Evolutionary conservation across 305 asterid genomes (phyloP).

Genomic region (Fraxinus greggii): DNA sequence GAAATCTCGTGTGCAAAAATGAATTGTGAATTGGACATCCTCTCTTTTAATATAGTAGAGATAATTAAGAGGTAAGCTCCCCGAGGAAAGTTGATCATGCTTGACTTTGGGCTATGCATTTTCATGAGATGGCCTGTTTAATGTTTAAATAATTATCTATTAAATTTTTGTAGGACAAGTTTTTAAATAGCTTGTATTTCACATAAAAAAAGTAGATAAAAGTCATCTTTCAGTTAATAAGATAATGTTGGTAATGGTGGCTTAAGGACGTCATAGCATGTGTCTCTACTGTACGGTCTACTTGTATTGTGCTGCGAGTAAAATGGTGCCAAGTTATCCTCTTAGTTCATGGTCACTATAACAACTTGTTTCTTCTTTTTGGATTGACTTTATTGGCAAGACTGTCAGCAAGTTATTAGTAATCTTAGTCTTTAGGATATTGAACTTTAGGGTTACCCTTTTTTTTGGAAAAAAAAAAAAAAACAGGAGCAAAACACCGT

Average conservation of each 20-base stretch:
- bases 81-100: not conserved
- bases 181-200: not conserved
- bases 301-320: not conserved
- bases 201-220: constrained; percentile 1
- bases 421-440: constrained; percentile 18
- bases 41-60: no score
- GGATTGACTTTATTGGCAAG: constrained; percentile 5
- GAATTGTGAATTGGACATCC: no score
- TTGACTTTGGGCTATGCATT: constrained; percentile 10
- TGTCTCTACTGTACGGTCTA: not conserved
- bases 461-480: not conserved
- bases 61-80: not conserved
- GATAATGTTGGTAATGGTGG: constrained; percentile 8
- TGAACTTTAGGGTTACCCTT: constrained; percentile 18
- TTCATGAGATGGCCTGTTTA: constrained; percentile 12
- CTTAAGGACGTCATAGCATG: not conserved
- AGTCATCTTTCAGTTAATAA: constrained; percentile 13
- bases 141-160: constrained; percentile 13
- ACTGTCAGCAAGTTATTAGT: not conserved
- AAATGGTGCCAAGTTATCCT: not conserved
- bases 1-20: no score
- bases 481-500: not conserved
- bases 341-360: not conserved
- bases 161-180: not conserved
- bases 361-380: not conserved